These are phyloP conservation scores for Scedosporium apiospermum DNA, from an alignment of 2,329 filamentous ascomycete genomes.

Conservation along the genomic window DNA sequence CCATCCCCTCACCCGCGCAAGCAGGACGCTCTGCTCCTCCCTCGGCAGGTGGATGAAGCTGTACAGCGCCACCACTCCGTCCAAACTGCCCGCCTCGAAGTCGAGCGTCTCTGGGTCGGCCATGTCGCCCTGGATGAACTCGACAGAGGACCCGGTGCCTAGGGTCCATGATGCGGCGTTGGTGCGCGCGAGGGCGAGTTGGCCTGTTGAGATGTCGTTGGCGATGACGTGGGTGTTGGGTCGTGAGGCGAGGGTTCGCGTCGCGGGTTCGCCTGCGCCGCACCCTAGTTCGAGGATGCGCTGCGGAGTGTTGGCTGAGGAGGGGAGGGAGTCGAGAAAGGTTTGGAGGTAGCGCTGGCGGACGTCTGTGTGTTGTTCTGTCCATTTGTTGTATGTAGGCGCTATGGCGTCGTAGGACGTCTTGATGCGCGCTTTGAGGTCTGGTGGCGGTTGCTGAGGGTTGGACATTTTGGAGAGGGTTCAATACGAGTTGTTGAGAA, in stretches of 20 bases:
- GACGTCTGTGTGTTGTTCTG: conserved; percentile 18
- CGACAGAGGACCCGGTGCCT: conserved; percentile 7
- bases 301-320: neutral
- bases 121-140: conserved; percentile 27
- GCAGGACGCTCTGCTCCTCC: conserved; percentile 35
- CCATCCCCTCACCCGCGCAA: conserved; percentile 36
- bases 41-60: conserved; percentile 45
- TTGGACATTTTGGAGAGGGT: neutral
- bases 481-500: no score
- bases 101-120: conserved; percentile 17
- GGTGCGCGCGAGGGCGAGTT: conserved; percentile 22
- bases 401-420: conserved; percentile 30
- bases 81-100: conserved; percentile 25
- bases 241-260: conserved; percentile 17
- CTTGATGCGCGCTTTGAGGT: conserved; percentile 28
- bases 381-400: conserved; percentile 29
- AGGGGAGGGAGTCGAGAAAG: conserved; percentile 17
- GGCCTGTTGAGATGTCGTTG: conserved; percentile 31
- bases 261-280: conserved; percentile 28
- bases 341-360: conserved; percentile 24
- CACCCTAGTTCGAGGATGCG: conserved; percentile 30
- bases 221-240: conserved; percentile 18
- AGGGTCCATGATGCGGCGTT: conserved; percentile 13
- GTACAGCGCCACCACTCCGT: conserved; percentile 43
- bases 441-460: conserved; percentile 8